Percentiles rank a stretch among this genome's conserved stretches.
These are phyloP conservation scores for Trichaptum fuscoviolaceum DNA, from an alignment of 768 basidiomycete genomes.

Conservation along the genomic window DNA sequence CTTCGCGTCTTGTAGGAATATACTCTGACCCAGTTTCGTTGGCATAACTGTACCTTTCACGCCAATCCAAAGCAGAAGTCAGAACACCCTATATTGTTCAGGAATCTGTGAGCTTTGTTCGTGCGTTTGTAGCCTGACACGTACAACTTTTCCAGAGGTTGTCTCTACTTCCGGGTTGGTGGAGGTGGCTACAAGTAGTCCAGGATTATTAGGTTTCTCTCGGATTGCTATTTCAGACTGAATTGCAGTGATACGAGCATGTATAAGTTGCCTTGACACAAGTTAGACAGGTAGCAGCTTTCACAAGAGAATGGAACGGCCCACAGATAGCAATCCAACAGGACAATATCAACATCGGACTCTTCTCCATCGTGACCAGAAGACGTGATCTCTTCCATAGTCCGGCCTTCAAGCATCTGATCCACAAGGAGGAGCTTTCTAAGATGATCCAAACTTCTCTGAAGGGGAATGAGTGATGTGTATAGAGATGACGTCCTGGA, in stretches of 20 bases:
- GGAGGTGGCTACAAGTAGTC: not conserved
- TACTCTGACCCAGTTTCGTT: not conserved
- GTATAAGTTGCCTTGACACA: conserved; percentile 27
- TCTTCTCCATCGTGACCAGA: conserved; percentile 17
- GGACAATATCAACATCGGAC: conserved; percentile 29
- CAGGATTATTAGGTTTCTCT: not conserved
- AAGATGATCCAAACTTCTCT: conserved; percentile 27
- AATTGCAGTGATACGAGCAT: conserved; percentile 35
- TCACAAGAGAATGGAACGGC: conserved; percentile 6
- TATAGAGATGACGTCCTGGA: not conserved
- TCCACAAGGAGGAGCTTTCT: conserved; percentile 20
- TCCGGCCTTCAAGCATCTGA: conserved; percentile 11
- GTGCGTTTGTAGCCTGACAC: not conserved
- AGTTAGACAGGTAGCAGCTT: not conserved
- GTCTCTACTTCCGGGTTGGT: not conserved
- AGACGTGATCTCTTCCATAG: conserved; percentile 11
- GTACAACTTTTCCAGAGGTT: not conserved
- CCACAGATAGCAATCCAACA: conserved; percentile 39
- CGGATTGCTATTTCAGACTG: conserved; percentile 26
- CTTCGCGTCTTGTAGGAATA: not conserved
- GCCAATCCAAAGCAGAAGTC: not conserved
- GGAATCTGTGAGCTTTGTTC: no score
- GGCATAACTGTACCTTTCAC: not conserved
- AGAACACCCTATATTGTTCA: not conserved
- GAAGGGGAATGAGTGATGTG: conserved; percentile 19